Evolutionary conservation across 2,329 filamentous ascomycete genomes (phyloP).

Genomic region (Phaeomoniella chlamydospora): DNA sequence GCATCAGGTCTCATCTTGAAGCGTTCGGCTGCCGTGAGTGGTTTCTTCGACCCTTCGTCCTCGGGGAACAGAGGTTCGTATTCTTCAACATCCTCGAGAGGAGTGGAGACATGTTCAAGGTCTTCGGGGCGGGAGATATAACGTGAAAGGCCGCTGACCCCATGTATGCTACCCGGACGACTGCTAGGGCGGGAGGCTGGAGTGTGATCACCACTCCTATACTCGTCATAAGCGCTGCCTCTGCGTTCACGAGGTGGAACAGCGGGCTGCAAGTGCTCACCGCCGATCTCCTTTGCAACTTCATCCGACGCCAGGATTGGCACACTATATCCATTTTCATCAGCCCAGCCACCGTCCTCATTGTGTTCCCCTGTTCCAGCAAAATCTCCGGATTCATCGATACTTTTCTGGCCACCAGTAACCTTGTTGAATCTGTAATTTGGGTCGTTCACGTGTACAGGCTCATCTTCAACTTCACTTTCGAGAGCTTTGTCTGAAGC

Average conservation of each 20-base stretch:
- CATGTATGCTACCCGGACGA: slow-evolving; percentile 49
- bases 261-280: slow-evolving; percentile 61
- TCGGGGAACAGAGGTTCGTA: slow-evolving; percentile 90
- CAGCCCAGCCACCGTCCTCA: slow-evolving; percentile 34
- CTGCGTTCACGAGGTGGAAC: slow-evolving; percentile 60
- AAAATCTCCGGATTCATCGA: slow-evolving; percentile 31
- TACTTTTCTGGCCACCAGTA: slow-evolving; percentile 27
- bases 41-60: slow-evolving; percentile 48
- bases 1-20: slow-evolving; percentile 38
- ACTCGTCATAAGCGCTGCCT: slow-evolving; percentile 41
- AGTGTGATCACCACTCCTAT: slow-evolving; percentile 34
- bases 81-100: slow-evolving; percentile 76
- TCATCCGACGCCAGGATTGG: slow-evolving; percentile 87
- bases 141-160: slow-evolving; percentile 36
- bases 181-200: slow-evolving; percentile 46
- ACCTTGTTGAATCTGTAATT: slow-evolving; percentile 16
- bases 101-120: slow-evolving; percentile 42
- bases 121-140: slow-evolving; percentile 39
- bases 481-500: slow-evolving; percentile 20
- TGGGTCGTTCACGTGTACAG: slow-evolving; percentile 68
- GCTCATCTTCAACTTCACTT: slow-evolving; percentile 37
- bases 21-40: slow-evolving; percentile 36
- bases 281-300: slow-evolving; percentile 56
- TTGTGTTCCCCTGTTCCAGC: slow-evolving; percentile 29
- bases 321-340: slow-evolving; percentile 49